A percentile compares a stretch with the other conserved stretches of the same genome.
Evolutionary conservation across 371 early-diverging fungal species (phyloP).

Genomic region (Zychaea mexicana): DNA sequence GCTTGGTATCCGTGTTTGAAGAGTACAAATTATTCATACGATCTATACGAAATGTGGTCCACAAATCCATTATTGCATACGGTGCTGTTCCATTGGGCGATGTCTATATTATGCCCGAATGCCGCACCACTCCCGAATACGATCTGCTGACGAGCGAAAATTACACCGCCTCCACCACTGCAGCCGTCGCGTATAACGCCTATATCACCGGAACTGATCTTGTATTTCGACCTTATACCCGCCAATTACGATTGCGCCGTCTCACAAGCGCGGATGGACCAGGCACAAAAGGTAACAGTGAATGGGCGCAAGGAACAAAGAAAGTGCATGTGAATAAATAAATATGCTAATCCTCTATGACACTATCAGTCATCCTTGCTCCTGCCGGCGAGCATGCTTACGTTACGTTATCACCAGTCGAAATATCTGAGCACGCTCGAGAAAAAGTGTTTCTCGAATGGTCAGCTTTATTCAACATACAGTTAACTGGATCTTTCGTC

Average conservation of each 20-base stretch:
- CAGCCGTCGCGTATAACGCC: conserved; percentile 28
- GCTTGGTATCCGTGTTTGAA: conserved; percentile 31
- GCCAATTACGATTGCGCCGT: conserved; percentile 31
- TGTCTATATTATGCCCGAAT: conserved; percentile 34
- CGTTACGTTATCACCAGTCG: conserved; percentile 15
- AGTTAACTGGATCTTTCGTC: conserved; percentile 11
- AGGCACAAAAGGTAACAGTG: conserved; percentile 22
- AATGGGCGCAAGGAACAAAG: background rate
- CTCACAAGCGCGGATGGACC: conserved; percentile 16
- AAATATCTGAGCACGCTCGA: conserved; percentile 23
- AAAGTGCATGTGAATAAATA: background rate
- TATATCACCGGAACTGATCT: conserved; percentile 44
- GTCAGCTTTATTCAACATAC: conserved; percentile 38
- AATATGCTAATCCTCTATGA: background rate
- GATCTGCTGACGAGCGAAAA: background rate
- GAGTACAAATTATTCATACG: conserved; percentile 46
- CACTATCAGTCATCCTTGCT: conserved; percentile 29
- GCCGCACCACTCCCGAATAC: background rate
- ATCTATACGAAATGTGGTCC: conserved; percentile 37
- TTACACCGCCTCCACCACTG: background rate
- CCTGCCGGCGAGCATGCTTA: conserved; percentile 37
- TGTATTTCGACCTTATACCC: conserved; percentile 42
- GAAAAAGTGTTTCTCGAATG: conserved; percentile 31
- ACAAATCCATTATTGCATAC: conserved; percentile 31
- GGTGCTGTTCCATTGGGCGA: conserved; percentile 46